A percentile compares a stretch with the other conserved stretches of the same genome.
Conservation (phyloP, 352 stramenopile species). For the Globisporangium orthogonon region DNA sequence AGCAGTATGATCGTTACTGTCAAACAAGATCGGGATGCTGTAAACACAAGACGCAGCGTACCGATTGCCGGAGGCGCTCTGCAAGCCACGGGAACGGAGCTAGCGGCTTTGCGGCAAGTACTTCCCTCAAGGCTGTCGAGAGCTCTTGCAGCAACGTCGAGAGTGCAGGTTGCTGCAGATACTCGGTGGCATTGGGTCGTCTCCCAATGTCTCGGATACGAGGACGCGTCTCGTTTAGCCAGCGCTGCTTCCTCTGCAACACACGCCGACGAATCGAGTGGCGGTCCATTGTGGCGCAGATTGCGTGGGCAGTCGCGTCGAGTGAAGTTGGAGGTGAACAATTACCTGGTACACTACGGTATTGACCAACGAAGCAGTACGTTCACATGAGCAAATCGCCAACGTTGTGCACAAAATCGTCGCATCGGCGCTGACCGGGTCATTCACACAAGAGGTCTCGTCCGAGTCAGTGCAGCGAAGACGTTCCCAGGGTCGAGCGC, state of each 20-base stretch:
- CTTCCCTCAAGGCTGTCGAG: conserved; percentile 30
- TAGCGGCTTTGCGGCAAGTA: conserved; percentile 44
- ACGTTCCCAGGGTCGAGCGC: too few relatives aligned
- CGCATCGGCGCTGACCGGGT: too few relatives aligned
- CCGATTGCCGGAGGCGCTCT: conserved; percentile 49
- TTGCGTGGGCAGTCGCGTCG: too few relatives aligned
- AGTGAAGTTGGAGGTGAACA: too few relatives aligned
- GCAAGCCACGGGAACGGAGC: conserved; percentile 43
- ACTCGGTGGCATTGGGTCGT: conserved; percentile 26
- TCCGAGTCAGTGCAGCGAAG: too few relatives aligned
- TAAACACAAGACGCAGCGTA: conserved; percentile 8
- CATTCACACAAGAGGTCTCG: too few relatives aligned
- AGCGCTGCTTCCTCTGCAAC: conserved; percentile 16
- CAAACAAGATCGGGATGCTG: neutral
- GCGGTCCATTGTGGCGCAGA: conserved; percentile 2
- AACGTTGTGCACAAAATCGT: too few relatives aligned
- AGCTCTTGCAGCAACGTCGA: conserved; percentile 45
- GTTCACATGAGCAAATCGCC: too few relatives aligned
- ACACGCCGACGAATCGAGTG: conserved; percentile 4
- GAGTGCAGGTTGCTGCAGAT: conserved; percentile 24
- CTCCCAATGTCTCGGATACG: conserved; percentile 16
- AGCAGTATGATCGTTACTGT: neutral
- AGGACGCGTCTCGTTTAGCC: conserved; percentile 14
- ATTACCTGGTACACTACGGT: too few relatives aligned
- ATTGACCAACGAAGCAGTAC: too few relatives aligned